Evolutionary conservation across 495 filamentous ascomycete genomes (phyloP), one percentile per base, ranked within the genome.

Genomic region (Penicillium canescens): DNA sequence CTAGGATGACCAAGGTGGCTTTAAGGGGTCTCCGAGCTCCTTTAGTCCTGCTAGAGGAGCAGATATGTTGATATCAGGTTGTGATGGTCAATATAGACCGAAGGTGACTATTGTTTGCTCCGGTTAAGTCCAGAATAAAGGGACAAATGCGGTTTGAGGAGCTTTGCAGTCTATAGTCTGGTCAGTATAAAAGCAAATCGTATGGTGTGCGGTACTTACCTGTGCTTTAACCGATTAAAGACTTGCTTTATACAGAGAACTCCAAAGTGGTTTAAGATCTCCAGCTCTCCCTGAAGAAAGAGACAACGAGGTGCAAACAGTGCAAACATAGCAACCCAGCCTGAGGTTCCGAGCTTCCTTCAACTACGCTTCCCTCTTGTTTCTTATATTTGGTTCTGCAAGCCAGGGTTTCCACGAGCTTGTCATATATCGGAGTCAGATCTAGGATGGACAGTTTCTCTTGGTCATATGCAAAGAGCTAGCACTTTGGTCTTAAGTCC

Each of bases 271-370:
- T 48, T 14, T 13, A 23, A 35, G 13, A 26, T 24, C 26, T 37
- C 23, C 34, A 26, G 24, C 26, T 37, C 23, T 35, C 18, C 6
- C 18, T n/a, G 34, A 38, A 9, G 33, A 38, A 48, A 38, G 45
- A 31, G 20, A 36, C 42, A 20, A 10, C 7, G 10, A 8, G 1
- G 11, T 50, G 46, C 54, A 56, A 56, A 56, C 54, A 44, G 7
- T 12, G 34, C 46, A 56, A 56, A 56, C 46, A 43, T 13, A 24
- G 4, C 13, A 6, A 21, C 24, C 4, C 24, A 33, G 36, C 36
- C 13, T n/a, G 5, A 6, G 20, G 18, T 1, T 37, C 35, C 6
- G 4, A 38, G 13, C 36, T 18, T 38, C 36, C 36, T 38, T 38
- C 14, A 13, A 38, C 36, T 31, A 10, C 8, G 9, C 28, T 31